Percentiles rank a stretch among this genome's conserved stretches.
These are phyloP conservation scores for Flaveria linearis DNA, from an alignment of 129 eudicot genomes.

Conservation along the genomic window DNA sequence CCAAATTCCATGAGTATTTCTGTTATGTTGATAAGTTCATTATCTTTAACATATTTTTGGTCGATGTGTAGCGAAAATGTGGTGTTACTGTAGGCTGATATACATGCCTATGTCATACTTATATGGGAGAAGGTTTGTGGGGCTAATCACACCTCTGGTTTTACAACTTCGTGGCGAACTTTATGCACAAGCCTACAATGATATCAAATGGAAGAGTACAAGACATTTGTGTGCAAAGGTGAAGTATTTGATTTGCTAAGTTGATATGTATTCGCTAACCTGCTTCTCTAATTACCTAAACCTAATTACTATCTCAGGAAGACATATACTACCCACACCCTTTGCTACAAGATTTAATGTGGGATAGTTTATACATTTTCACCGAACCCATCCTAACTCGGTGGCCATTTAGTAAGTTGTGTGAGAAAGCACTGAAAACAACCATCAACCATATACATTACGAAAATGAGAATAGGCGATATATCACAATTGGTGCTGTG, in stretches of 20 bases:
- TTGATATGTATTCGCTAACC: not conserved
- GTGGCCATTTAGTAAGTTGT: constrained; percentile 66
- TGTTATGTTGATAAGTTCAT: not conserved
- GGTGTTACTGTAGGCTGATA: constrained; percentile 67
- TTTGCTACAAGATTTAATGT: constrained; percentile 61
- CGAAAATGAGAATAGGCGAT: constrained; percentile 69
- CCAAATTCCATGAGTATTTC: not conserved
- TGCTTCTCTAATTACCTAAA: not conserved
- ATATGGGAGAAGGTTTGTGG: constrained; percentile 58
- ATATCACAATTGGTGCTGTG: constrained; percentile 63
- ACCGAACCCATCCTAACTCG: constrained; percentile 64
- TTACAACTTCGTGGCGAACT: constrained; percentile 55
- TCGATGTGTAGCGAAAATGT: constrained; percentile 60
- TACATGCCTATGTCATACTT: constrained; percentile 67
- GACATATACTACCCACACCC: constrained; percentile 76
- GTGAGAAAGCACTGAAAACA: constrained; percentile 52
- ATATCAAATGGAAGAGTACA: constrained; percentile 49
- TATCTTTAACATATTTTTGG: not conserved
- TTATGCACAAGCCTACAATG: constrained; percentile 43
- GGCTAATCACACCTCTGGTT: constrained; percentile 64
- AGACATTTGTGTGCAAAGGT: constrained; percentile 64
- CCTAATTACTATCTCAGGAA: constrained; percentile 45
- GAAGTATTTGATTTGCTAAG: not conserved
- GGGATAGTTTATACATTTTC: constrained; percentile 55
- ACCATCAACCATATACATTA: constrained; percentile 76